phyloP scores from a whole-genome alignment of 371 early-diverging fungal genomes.

The Mortierella sp. region DNA sequence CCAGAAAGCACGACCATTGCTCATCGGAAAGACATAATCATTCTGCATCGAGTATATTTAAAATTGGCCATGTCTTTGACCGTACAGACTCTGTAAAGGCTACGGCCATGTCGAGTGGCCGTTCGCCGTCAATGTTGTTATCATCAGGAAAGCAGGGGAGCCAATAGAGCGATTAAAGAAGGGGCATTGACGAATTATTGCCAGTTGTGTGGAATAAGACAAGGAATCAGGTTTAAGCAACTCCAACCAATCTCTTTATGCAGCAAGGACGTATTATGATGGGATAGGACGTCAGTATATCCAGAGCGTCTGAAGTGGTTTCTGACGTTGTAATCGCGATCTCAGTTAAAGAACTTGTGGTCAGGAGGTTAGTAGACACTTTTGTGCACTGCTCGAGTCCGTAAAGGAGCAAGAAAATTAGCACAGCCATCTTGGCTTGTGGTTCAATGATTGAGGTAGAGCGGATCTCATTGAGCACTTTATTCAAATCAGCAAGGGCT shows the following conservation, averaged over 20 bases:
- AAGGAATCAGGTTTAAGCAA: background rate
- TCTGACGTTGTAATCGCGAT: no score
- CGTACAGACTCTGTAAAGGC: conserved; percentile 1
- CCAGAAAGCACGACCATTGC: background rate
- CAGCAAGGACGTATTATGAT: background rate
- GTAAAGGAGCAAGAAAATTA: no score
- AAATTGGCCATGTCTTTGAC: background rate
- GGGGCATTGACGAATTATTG: background rate
- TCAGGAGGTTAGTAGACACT: no score
- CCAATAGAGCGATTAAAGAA: background rate
- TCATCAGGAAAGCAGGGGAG: background rate
- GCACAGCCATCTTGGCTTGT: no score
- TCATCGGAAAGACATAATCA: background rate
- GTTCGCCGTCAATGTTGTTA: background rate
- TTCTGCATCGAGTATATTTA: conserved; percentile 3
- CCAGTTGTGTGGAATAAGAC: background rate
- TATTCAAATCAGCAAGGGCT: no score
- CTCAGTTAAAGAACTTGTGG: no score
- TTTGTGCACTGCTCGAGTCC: no score
- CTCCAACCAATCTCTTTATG: conserved; percentile 6
- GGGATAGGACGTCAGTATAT: background rate
- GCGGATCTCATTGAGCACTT: no score
- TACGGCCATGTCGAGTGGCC: background rate
- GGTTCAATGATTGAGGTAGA: no score
- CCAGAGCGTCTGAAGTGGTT: background rate